Conservation (phyloP, 176 grass and related monocot species). For the Hsuehochloa calcarea region DNA sequence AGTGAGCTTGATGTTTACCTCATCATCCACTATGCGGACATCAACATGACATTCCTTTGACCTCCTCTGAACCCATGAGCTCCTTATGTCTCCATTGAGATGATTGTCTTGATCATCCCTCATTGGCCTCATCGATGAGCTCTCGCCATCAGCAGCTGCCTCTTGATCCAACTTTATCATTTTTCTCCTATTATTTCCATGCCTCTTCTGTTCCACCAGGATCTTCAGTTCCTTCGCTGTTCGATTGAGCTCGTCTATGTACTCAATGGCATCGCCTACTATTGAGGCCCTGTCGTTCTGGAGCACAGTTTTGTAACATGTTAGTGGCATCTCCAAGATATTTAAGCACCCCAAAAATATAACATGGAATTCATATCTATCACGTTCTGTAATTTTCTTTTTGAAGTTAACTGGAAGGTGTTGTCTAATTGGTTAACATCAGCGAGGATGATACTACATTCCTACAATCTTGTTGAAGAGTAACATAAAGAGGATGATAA, state of each 20-base stretch:
- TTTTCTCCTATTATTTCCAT: slow-evolving; percentile 49
- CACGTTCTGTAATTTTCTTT: neutral
- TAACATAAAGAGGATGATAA: neutral
- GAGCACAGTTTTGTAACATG: neutral
- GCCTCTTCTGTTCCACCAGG: slow-evolving; percentile 67
- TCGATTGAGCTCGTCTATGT: slow-evolving; percentile 79
- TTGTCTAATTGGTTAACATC: neutral
- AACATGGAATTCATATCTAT: neutral
- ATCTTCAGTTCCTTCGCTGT: slow-evolving; percentile 74
- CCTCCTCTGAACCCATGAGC: slow-evolving; percentile 79
- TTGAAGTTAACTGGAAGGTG: neutral
- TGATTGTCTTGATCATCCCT: slow-evolving; percentile 48
- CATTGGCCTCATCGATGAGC: slow-evolving; percentile 51
- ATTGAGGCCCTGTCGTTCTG: slow-evolving; percentile 83
- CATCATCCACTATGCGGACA: slow-evolving; percentile 79
- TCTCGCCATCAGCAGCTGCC: slow-evolving; percentile 55
- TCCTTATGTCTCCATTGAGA: slow-evolving; percentile 56
- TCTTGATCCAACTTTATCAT: slow-evolving; percentile 57
- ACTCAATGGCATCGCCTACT: slow-evolving; percentile 79
- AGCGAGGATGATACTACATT: neutral
- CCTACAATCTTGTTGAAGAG: neutral
- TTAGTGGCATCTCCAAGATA: slow-evolving; percentile 32
- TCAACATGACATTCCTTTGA: slow-evolving; percentile 79
- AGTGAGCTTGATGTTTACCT: slow-evolving; percentile 81
- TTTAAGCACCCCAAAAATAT: slow-evolving; percentile 9